Evolutionary conservation across 495 filamentous ascomycete species (phyloP).

Genomic region (Penicillium chermesinum): DNA sequence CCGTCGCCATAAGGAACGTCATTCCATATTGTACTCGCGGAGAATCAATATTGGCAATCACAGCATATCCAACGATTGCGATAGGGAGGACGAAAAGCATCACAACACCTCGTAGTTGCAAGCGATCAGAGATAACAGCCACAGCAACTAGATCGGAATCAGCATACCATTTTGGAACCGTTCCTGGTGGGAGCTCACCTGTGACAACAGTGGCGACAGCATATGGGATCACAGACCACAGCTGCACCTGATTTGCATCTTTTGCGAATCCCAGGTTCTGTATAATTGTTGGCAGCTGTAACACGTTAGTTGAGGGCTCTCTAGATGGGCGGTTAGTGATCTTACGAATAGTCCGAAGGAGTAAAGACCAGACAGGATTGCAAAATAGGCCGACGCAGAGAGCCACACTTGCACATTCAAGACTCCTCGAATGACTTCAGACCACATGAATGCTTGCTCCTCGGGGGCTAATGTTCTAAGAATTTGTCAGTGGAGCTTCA

Average conservation of each 20-base stretch:
- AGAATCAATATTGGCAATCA: slow-evolving; percentile 40
- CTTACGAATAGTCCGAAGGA: slow-evolving; percentile 43
- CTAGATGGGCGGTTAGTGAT: background rate
- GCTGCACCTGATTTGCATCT: slow-evolving; percentile 63
- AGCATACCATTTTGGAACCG: background rate
- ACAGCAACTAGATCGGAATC: slow-evolving; percentile 26
- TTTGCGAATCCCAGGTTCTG: slow-evolving; percentile 57
- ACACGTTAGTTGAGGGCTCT: background rate
- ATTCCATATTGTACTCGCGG: slow-evolving; percentile 48
- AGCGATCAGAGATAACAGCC: slow-evolving; percentile 42
- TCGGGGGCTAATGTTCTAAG: slow-evolving; percentile 24
- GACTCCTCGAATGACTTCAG: slow-evolving; percentile 37
- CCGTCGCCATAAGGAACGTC: slow-evolving; percentile 50
- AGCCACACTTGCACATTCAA: slow-evolving; percentile 36
- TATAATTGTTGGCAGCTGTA: slow-evolving; percentile 71
- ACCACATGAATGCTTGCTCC: slow-evolving; percentile 36
- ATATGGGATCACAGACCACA: slow-evolving; percentile 85
- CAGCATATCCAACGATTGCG: slow-evolving; percentile 46
- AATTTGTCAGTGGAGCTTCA: background rate
- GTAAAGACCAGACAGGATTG: slow-evolving; percentile 40
- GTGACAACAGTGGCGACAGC: slow-evolving; percentile 73
- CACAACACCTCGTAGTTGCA: slow-evolving; percentile 41
- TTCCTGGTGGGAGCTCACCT: slow-evolving; percentile 59
- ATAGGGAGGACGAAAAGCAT: slow-evolving; percentile 45
- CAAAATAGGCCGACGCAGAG: slow-evolving; percentile 40